Evolutionary conservation across 2,329 filamentous ascomycete species (phyloP).

Genomic region (Colletotrichum truncatum): DNA sequence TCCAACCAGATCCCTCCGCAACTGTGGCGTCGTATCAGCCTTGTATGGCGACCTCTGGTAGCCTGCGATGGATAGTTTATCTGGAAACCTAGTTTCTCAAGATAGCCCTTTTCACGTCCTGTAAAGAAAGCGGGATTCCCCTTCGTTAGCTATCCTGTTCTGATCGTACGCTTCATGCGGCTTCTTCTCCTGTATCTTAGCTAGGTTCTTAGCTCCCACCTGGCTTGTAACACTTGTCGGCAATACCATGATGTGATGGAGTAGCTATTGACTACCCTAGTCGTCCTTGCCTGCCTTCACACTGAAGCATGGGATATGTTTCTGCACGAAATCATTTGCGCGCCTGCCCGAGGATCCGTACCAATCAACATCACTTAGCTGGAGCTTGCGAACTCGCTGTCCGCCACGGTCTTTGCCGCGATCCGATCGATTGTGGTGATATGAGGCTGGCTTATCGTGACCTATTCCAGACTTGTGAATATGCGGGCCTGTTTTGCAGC

Average conservation of each 20-base stretch:
- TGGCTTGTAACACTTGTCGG: conserved; percentile 10
- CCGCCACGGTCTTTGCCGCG: conserved; percentile 72
- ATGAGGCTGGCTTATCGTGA: conserved; percentile 58
- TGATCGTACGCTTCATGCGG: neutral
- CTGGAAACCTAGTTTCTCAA: conserved; percentile 4
- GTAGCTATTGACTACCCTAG: neutral
- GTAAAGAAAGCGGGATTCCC: neutral
- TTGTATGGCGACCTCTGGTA: neutral
- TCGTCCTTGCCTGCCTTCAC: neutral
- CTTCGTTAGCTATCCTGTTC: conserved; percentile 20
- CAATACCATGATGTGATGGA: neutral
- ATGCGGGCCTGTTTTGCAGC: conserved; percentile 56
- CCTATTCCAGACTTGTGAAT: conserved; percentile 58
- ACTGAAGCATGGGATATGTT: neutral
- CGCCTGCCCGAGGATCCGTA: conserved; percentile 55
- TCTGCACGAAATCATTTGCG: neutral
- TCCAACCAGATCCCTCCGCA: neutral
- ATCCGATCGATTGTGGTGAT: conserved; percentile 66
- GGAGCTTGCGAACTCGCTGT: conserved; percentile 88
- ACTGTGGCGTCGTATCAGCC: neutral
- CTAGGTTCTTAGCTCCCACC: neutral
- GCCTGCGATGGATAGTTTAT: neutral
- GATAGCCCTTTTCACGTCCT: conserved; percentile 21
- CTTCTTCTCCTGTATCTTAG: neutral
- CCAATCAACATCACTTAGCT: conserved; percentile 98